Evolutionary conservation across 2,329 filamentous ascomycete species (phyloP), one percentile per base, ranked within the genome.

Genomic region (Camillea tinctor): DNA sequence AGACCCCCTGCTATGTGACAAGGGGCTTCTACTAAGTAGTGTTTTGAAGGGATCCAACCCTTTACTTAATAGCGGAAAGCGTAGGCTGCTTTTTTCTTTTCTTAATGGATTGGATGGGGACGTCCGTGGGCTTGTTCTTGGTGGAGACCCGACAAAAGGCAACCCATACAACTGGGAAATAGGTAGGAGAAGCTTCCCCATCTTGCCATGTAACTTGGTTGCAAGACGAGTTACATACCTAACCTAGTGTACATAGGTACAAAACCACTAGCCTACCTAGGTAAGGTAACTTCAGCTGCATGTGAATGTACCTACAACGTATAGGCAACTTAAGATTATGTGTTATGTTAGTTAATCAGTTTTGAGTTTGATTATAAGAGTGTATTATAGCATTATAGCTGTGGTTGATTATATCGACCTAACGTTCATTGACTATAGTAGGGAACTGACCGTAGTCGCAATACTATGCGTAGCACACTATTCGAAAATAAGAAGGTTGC

Each of bases 61-160:
- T 9, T 53, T 53, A 53, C 51, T 53, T 36, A 53, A 36, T 53
- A 53, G 51, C 51, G 23, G 51, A 53, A 30, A 53, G 23, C 51
- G 51, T 53, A 44, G 36, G 36, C 36, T 44, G 36, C 36, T 15
- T 36, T 53, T 24, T 53, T 44, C 13, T 15, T 15, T 36, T 53
- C n/a, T 53, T 53, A 53, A 24, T 53, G 51, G 51, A 23, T 23
- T 53, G 19, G 36, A 44, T 44, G 36, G 51, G 51, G 51, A 30
- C 23, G 9, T 24, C 24, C 36, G 36, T 44, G 17, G 36, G 11
- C 36, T 44, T 44, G 36, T 44, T 11, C 36, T 44, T 44, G 36
- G n/a, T 44, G 36, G 36, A n/a, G 36, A 44, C 36, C 15, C 36
- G 36, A 44, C 36, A 44, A n/a, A 40, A 44, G n/a, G 36, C 13